These are phyloP conservation scores for Nitzschia putrida DNA, from an alignment of 108 stramenopile species.

Conservation along the genomic window DNA sequence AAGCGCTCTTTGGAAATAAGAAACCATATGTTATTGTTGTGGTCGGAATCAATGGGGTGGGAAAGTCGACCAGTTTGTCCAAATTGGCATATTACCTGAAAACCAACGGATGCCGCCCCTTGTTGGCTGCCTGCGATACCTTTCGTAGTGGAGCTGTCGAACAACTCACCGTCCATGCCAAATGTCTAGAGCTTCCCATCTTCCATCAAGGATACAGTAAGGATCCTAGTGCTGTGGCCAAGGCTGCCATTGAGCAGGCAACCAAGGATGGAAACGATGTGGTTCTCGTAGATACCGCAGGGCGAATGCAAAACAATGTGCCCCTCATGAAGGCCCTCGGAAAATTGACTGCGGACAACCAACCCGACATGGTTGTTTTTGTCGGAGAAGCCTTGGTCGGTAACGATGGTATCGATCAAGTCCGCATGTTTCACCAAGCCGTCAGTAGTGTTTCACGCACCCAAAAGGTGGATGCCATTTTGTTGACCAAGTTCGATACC, in stretches of 20 bases:
- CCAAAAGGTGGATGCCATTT: constrained; percentile 91
- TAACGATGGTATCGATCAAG: constrained; percentile 96
- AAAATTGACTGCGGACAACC: constrained; percentile 86
- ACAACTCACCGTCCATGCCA: constrained; percentile 92
- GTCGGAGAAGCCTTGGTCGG: constrained; percentile 98
- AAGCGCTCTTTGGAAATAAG: constrained; percentile 48
- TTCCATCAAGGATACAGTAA: constrained; percentile 94
- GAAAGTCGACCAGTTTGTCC: constrained; percentile 90
- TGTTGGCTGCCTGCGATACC: constrained; percentile 97
- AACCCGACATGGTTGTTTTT: constrained; percentile 91
- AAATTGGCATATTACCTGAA: constrained; percentile 89
- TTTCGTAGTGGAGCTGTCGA: constrained; percentile 97
- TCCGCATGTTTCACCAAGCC: constrained; percentile 92
- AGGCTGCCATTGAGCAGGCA: constrained; percentile 88
- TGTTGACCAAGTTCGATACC: constrained; percentile 98
- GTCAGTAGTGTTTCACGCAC: constrained; percentile 61
- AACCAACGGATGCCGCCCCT: constrained; percentile 73
- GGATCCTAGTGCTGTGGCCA: constrained; percentile 91
- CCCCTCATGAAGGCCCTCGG: constrained; percentile 94
- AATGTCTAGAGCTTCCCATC: constrained; percentile 87
- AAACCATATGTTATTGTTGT: constrained; percentile 90
- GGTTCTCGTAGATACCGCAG: constrained; percentile 96
- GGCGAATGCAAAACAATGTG: constrained; percentile 97
- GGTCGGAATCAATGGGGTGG: constrained; percentile 95
- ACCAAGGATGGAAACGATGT: constrained; percentile 77